Evolutionary conservation across 768 basidiomycete genomes (phyloP), one percentile per base, ranked within the genome.

Genomic region (Cystofilobasidium ferigula): DNA sequence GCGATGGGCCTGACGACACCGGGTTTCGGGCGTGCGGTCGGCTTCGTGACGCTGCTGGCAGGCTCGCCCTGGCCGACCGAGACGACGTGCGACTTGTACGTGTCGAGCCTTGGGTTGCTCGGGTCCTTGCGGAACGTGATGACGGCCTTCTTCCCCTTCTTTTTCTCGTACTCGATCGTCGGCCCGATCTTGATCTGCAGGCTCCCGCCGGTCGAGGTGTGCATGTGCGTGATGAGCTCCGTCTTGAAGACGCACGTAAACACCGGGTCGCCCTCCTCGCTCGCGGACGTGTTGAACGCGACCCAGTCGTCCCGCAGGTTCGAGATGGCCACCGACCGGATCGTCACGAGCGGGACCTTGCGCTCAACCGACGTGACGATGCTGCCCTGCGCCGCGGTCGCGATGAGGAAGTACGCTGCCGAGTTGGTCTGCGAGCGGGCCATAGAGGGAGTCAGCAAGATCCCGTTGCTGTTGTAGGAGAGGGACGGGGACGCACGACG

Each of bases 191-290:
- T 74, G 42, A 98, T 78, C 69, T 78, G 84, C 62, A 90, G 82
- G 68, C 82, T 84, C 1, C 84, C 87, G 71, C 85, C 85, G 0
- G 90, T 92, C 57, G 89, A 77, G 61, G 85, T 86, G 64, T 93
- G 78, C 38, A 99, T 81, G 71, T 86, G 85, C 22, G 89, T 83
- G 20, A 85, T 81, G 61, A 99, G 80, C 74, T 99, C 95, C 0
- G 95, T 98, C 82, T 99, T 99, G 83, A 98, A 93, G 69, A 85
- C 81, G 71, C 88, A 92, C 69, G 84, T 86, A 73, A 99, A 81
- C 65, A 97, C 80, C 0, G 94, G 92, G 73, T 99, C 95, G 35
- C 93, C 94, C 74, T 98, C 94, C 75, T 97, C 93, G 22, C 86
- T 84, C 12, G 81, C 79, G 42, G 58, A 83, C 53, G 83, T 82